These are phyloP conservation scores for Leccinum fuscescens DNA, from an alignment of 1,284 basidiomycete species.

Conservation along the genomic window DNA sequence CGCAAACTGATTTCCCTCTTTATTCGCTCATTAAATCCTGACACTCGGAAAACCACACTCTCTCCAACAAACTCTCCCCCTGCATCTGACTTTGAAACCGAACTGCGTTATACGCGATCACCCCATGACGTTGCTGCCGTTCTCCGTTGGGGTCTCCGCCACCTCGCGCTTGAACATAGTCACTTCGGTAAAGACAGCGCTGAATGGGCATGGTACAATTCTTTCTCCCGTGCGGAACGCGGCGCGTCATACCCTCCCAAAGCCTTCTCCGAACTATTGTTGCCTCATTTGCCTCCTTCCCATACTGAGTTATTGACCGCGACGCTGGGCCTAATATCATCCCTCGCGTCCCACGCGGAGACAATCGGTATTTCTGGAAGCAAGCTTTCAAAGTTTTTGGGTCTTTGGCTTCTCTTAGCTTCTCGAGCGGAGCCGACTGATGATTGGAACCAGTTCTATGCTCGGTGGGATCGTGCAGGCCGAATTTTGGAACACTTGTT, in stretches of 20 bases:
- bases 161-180: constrained; percentile 55
- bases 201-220: constrained; percentile 62
- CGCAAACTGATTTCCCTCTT: constrained; percentile 69
- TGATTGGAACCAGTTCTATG: constrained; percentile 56
- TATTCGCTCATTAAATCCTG: constrained; percentile 57
- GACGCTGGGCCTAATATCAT: constrained; percentile 60
- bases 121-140: constrained; percentile 75
- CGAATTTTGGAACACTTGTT: constrained; percentile 72
- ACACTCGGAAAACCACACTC: constrained; percentile 44
- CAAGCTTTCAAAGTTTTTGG: constrained; percentile 67
- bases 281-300: constrained; percentile 52
- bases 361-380: constrained; percentile 69
- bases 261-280: constrained; percentile 58
- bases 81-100: constrained; percentile 55
- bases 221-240: constrained; percentile 59
- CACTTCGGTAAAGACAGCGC: constrained; percentile 47
- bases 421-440: constrained; percentile 46
- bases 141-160: constrained; percentile 75
- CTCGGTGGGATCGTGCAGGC: constrained; percentile 67
- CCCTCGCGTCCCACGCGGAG: constrained; percentile 68
- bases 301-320: constrained; percentile 57
- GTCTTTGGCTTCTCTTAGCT: constrained; percentile 64
- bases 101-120: constrained; percentile 59
- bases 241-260: constrained; percentile 52
- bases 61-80: constrained; percentile 47